Conservation (phyloP, 345 rosid species). For the Hibiscus tridactylites region DNA sequence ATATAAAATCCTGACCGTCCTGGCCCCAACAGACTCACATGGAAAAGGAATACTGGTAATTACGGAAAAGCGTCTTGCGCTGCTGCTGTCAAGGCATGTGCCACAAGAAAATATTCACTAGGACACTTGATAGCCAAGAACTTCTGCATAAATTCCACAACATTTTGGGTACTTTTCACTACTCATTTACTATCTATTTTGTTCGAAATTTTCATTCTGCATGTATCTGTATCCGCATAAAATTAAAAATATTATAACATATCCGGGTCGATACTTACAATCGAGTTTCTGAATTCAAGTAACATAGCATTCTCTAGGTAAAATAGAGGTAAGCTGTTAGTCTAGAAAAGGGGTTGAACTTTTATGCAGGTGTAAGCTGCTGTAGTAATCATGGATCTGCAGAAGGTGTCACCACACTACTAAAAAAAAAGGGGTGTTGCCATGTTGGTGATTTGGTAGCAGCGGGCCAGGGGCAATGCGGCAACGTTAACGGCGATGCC, state of each 20-base stretch:
- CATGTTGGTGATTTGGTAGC: not conserved
- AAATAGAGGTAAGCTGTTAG: not conserved
- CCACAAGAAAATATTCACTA: not conserved
- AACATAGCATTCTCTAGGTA: too few species aligned
- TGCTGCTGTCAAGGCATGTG: not conserved
- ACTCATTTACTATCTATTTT: too few species aligned
- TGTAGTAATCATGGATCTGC: not conserved
- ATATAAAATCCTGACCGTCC: too few species aligned
- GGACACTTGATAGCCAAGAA: not conserved
- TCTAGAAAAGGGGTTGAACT: not conserved
- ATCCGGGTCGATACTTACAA: too few species aligned
- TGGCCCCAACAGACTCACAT: not conserved
- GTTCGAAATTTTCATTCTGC: too few species aligned
- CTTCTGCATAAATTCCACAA: not conserved
- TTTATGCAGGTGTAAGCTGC: not conserved
- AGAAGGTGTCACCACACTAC: too few species aligned
- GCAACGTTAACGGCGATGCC: not conserved
- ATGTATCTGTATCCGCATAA: too few species aligned
- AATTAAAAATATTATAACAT: too few species aligned
- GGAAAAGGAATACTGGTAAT: slow-evolving; percentile 3
- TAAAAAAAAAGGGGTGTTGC: not conserved
- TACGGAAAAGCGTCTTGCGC: not conserved
- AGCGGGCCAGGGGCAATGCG: not conserved
- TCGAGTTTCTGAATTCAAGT: too few species aligned
- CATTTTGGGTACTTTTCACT: not conserved